A percentile compares a stretch with the other conserved stretches of the same genome.
Evolutionary conservation across 768 basidiomycete species (phyloP).

Genomic region (Serendipita sp.): DNA sequence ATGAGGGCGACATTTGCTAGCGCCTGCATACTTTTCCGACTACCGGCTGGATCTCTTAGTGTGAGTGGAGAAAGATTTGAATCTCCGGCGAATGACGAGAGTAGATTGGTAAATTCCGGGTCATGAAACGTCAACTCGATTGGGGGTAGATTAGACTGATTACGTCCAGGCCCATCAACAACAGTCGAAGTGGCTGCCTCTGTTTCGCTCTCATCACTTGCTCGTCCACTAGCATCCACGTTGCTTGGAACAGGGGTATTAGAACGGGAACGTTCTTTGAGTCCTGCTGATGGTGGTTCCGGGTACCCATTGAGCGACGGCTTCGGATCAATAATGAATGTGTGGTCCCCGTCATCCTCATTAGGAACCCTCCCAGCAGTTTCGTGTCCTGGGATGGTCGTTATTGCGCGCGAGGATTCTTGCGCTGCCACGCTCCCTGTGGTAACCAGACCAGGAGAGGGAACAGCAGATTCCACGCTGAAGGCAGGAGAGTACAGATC

Average conservation of each 20-base stretch:
- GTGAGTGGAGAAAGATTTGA: neutral
- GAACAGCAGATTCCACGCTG: constrained; percentile 1
- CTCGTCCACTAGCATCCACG: constrained; percentile 6
- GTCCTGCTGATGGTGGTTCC: neutral
- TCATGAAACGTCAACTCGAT: constrained; percentile 1
- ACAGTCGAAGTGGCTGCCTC: neutral
- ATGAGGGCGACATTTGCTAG: neutral
- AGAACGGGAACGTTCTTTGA: neutral
- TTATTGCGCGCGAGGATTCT: neutral
- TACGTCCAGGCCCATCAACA: neutral
- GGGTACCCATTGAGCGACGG: neutral
- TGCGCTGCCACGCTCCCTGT: constrained; percentile 6
- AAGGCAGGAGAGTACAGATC: neutral
- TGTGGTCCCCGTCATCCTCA: neutral
- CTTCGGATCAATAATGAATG: neutral
- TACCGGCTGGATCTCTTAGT: constrained; percentile 2
- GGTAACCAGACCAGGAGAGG: constrained; percentile 7
- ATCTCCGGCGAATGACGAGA: constrained; percentile 2
- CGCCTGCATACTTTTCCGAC: constrained; percentile 1
- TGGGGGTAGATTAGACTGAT: neutral
- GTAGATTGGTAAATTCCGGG: neutral
- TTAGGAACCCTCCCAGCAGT: neutral
- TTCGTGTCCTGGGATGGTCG: neutral
- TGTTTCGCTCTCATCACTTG: constrained; percentile 1
- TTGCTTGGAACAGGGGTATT: constrained; percentile 4